Evolutionary conservation across 2,329 filamentous ascomycete species (phyloP).

Genomic region (Neospermospora avenae): DNA sequence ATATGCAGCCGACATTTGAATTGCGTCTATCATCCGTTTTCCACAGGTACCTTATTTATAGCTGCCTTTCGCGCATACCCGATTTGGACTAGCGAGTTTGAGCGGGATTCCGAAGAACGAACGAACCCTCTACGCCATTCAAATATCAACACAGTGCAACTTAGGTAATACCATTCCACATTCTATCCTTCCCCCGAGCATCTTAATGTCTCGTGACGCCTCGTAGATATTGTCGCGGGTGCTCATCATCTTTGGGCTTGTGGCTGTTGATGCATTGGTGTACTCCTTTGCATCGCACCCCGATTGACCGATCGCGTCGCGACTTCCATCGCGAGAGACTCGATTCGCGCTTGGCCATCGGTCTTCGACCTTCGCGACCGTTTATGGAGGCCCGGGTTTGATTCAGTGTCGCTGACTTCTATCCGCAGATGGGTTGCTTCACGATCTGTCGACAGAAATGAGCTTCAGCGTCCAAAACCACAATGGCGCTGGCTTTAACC

Average conservation of each 20-base stretch:
- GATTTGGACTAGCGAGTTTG: conserved; percentile 1
- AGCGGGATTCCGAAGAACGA: background rate
- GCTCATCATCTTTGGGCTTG: conserved; percentile 15
- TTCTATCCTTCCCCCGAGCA: conserved; percentile 26
- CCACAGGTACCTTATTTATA: background rate
- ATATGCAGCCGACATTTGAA: conserved; percentile 8
- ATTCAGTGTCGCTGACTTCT: conserved; percentile 31
- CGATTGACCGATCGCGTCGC: conserved; percentile 31
- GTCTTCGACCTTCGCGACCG: conserved; percentile 18
- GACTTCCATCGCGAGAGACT: conserved; percentile 33
- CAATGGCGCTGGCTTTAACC: conserved; percentile 66
- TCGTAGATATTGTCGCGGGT: conserved; percentile 20
- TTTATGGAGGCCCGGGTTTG: conserved; percentile 24
- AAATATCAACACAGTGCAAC: conserved; percentile 21
- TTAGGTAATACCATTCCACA: conserved; percentile 35
- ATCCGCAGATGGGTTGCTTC: conserved; percentile 35
- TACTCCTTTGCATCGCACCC: conserved; percentile 21
- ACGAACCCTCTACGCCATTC: background rate
- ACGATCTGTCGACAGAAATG: conserved; percentile 53
- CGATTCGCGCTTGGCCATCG: conserved; percentile 29
- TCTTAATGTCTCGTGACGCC: conserved; percentile 31
- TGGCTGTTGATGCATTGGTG: conserved; percentile 21
- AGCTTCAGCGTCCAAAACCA: conserved; percentile 65
- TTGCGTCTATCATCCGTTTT: background rate
- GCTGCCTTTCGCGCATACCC: conserved; percentile 1